Evolutionary conservation across 306 rosid species (phyloP), one percentile per base, ranked within the genome.

Genomic region (Cucurbita argyrosperma): DNA sequence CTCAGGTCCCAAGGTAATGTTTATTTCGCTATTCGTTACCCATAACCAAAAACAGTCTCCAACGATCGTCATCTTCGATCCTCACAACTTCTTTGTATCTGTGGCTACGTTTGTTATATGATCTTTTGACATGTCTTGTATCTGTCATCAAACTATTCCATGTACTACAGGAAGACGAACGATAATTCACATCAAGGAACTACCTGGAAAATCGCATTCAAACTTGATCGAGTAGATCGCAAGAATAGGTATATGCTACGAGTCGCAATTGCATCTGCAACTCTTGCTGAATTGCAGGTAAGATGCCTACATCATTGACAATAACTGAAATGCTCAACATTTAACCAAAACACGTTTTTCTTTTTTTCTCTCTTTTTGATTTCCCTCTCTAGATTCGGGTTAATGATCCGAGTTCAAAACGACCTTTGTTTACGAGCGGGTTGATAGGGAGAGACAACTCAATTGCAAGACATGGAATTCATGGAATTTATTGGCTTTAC

Each of bases 1-100:
- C 96, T 68, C 99, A 95, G 75, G 88, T 95, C 73, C 90, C 96
- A 26, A 89, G 97, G 99, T 94, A 46, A 60, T 38, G 51, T 43
- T 21, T n/a, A 64, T 42, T 49, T n/a, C 71, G 67, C 38, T 38
- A 50, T 18, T 39, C 66, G 51, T 53, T 37, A 50, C 45, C 52
- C 16, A 7, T 2, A 6, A 69, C 55, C 55, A 21, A 18, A 40
- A 45, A 67, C 51, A 66, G 51, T 13, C 52, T 16, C 26, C 8
- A 15, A 8, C 23, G 1, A 37, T 64, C 7, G 10, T 42, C 15
- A 5, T 66, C 37, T 4, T 45, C 40, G 35, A 21, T 5, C 9
- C 40, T 10, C 42, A 12, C 40, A 13, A 50, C 19, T 46, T 66
- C 38, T 45, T 13, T n/a, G 19, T 1, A 8, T 62, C 4, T 38